Base-by-base conservation (phyloP, 1,139 yeast species). In the Yamadazyma oceani region DNA sequence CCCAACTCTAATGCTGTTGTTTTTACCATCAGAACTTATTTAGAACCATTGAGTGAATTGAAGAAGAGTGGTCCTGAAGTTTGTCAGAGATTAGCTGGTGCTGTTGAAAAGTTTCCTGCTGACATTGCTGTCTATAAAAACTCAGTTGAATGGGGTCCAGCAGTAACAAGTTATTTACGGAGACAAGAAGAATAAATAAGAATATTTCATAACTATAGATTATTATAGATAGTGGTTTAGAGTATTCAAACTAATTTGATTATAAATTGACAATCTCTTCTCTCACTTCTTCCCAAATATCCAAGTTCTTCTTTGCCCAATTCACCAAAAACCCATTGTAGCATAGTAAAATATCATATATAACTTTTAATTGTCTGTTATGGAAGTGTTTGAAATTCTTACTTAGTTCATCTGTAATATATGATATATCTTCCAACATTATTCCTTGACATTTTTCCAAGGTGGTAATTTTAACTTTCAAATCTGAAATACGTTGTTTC, bases 301-400 rank as follows among this genome's bases (percentile, higher is more conserved):
- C 88, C 35, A 80, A 61, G 53, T 82, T 83, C 61, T 80, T 80
- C 50, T 69, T 72, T 3, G 87, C 86, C 89, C 90, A 84, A 41
- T 74, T 80, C 26, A 80, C 63, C 33, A 84, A 72, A 41, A 78
- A 75, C 31, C 75, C 64, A 40, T 82, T 75, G 51, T 82, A 83
- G 19, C 78, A 73, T 32, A 66, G 48, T 22, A 78, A 57, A 26
- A 71, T 69, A 33, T 62, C 66, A 42, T 63, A 67, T 25, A 72
- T 66, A 34, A 62, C 54, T 37, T 57, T 58, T 57, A 82, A 67
- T 48, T 80, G 79, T 40, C 65, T 64, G 36, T 66, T 62, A 43
- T 75, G 81, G 54, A 80, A 81, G 28, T 68, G 56, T 36, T 61
- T 62, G 39, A 78, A 64, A 47, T 81, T 84, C 32, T 60, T 64